These are phyloP conservation scores for Colletotrichum falcatum DNA, from an alignment of 2,329 filamentous ascomycete genomes.

Conservation along the genomic window DNA sequence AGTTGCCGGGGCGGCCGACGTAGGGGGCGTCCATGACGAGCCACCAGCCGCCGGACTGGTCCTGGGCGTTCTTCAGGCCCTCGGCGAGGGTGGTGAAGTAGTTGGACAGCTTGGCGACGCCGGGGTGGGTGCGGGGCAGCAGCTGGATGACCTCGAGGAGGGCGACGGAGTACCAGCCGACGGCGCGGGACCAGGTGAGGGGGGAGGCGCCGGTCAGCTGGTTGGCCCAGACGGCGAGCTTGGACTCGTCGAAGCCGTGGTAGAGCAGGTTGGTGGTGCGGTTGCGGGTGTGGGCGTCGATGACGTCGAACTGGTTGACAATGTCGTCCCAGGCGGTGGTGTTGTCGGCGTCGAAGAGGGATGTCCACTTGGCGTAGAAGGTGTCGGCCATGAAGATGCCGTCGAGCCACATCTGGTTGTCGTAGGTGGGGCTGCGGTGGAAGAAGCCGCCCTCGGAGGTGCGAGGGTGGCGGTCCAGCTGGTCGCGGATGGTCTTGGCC, in stretches of 20 bases:
- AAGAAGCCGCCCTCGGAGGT: constrained; percentile 67
- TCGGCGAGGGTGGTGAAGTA: constrained; percentile 57
- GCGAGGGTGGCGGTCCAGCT: constrained; percentile 62
- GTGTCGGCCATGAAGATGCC: constrained; percentile 64
- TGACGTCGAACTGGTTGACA: constrained; percentile 58
- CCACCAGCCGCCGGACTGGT: constrained; percentile 66
- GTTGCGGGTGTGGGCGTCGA: constrained; percentile 57
- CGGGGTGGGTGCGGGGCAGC: constrained; percentile 54
- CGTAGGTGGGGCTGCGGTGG: constrained; percentile 59
- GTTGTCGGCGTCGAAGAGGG: constrained; percentile 53
- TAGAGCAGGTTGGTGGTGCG: constrained; percentile 57
- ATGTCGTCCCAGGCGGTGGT: constrained; percentile 59
- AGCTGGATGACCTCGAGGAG: constrained; percentile 63
- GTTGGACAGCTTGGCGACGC: constrained; percentile 51
- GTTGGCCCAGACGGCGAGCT: constrained; percentile 64
- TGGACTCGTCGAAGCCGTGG: constrained; percentile 66
- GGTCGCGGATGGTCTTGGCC: constrained; percentile 59
- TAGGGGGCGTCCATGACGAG: constrained; percentile 65
- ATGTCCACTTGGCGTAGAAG: constrained; percentile 57
- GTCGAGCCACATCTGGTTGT: constrained; percentile 69
- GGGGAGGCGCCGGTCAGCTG: constrained; percentile 62
- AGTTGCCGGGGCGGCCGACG: constrained; percentile 64
- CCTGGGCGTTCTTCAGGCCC: constrained; percentile 57
- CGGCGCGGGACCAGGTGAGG: constrained; percentile 63
- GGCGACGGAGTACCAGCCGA: constrained; percentile 67